These are phyloP conservation scores for Cerrena zonata DNA, from an alignment of 1,284 basidiomycete species.

Conservation along the genomic window DNA sequence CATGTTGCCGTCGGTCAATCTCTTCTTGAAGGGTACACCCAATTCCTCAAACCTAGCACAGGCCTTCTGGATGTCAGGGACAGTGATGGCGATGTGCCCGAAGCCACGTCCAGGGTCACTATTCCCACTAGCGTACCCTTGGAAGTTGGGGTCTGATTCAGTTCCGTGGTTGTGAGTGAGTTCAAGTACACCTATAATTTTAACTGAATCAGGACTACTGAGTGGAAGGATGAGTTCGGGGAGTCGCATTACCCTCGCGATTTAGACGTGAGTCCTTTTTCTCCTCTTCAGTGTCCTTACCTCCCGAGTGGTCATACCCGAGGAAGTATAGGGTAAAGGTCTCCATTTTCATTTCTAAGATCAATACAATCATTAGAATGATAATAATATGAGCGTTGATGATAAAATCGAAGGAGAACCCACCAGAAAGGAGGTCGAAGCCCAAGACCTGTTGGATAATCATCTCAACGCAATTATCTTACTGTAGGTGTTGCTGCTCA, in stretches of 20 bases:
- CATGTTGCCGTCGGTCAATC: constrained; percentile 82
- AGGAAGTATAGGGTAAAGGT: constrained; percentile 82
- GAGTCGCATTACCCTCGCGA: constrained; percentile 54
- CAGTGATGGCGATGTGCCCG: constrained; percentile 83
- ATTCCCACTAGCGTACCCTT: constrained; percentile 81
- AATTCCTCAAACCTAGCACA: constrained; percentile 81
- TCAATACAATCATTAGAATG: background rate
- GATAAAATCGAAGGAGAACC: constrained; percentile 12
- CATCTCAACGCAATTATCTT: background rate
- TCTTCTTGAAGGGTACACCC: constrained; percentile 87
- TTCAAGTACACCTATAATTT: constrained; percentile 58
- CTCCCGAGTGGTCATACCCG: constrained; percentile 59
- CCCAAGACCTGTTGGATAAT: constrained; percentile 54
- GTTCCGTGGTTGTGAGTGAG: constrained; percentile 89
- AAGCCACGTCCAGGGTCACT: constrained; percentile 77
- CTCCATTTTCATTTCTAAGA: constrained; percentile 42
- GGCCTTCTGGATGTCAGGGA: constrained; percentile 79
- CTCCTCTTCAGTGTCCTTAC: constrained; percentile 37
- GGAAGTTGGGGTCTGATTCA: constrained; percentile 70
- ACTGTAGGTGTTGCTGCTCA: constrained; percentile 3
- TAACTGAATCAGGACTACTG: background rate
- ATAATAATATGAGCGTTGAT: background rate
- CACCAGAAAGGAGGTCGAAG: constrained; percentile 77
- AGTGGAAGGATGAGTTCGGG: background rate
- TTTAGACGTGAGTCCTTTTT: constrained; percentile 33